Evolutionary conservation across 148 eudicot species (phyloP).

Genomic region (Talinum fruticosum): DNA sequence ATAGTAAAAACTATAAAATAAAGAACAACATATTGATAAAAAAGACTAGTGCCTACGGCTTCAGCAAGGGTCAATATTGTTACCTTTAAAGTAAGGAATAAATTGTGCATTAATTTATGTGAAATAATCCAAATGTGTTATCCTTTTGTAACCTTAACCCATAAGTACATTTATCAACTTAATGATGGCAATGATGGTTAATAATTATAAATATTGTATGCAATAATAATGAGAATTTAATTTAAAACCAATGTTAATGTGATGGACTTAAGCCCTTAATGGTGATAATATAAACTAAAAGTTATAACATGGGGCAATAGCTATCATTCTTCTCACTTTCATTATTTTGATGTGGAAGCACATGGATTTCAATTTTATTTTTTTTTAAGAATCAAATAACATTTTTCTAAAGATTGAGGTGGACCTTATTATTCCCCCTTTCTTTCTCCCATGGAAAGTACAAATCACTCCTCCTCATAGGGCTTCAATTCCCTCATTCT

Average conservation of each 20-base stretch:
- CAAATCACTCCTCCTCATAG: neutral
- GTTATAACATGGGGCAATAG: conserved; percentile 1
- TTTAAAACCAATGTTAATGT: neutral
- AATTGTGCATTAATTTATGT: no score
- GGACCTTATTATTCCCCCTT: neutral
- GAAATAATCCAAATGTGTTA: neutral
- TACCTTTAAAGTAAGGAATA: no score
- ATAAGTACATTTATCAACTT: neutral
- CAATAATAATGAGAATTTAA: conserved; percentile 5
- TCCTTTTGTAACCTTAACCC: neutral
- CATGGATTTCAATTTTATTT: conserved; percentile 10
- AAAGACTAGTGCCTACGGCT: no score
- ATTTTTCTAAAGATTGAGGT: neutral
- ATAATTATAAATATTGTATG: neutral
- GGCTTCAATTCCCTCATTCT: conserved; percentile 7
- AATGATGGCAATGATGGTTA: neutral
- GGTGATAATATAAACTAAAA: neutral
- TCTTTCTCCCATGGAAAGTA: neutral
- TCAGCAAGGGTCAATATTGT: no score
- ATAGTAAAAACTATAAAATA: no score
- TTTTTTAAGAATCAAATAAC: neutral
- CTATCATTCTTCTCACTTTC: conserved; percentile 15
- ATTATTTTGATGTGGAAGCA: conserved; percentile 14
- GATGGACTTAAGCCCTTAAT: neutral
- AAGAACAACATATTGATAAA: no score